These are phyloP conservation scores for Ustilago esculenta DNA, from an alignment of 1,284 basidiomycete species.

Conservation along the genomic window DNA sequence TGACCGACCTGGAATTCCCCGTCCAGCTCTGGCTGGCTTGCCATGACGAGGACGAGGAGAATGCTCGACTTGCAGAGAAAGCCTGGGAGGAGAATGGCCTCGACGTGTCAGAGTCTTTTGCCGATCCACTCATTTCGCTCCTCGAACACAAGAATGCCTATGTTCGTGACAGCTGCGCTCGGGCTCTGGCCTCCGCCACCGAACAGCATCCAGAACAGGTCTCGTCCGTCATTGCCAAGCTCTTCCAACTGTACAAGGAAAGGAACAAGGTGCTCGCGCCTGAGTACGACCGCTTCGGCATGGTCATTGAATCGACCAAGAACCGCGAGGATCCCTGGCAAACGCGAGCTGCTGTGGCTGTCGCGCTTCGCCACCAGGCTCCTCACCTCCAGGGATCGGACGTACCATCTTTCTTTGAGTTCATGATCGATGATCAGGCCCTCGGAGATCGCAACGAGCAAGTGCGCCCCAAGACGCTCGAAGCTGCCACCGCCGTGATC, in stretches of 20 bases:
- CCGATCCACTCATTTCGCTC: slow-evolving; percentile 75
- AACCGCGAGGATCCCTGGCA: slow-evolving; percentile 93
- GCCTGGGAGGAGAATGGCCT: slow-evolving; percentile 97
- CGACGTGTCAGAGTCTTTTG: slow-evolving; percentile 82
- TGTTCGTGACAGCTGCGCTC: slow-evolving; percentile 79
- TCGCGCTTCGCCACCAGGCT: slow-evolving; percentile 77
- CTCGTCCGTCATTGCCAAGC: slow-evolving; percentile 69
- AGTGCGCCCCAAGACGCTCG: slow-evolving; percentile 87
- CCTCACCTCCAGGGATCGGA: slow-evolving; percentile 75
- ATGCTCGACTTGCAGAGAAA: slow-evolving; percentile 80
- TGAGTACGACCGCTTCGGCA: slow-evolving; percentile 73
- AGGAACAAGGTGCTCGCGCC: slow-evolving; percentile 83
- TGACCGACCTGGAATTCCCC: slow-evolving; percentile 94
- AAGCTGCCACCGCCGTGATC: slow-evolving; percentile 82
- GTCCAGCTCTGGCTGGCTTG: slow-evolving; percentile 87
- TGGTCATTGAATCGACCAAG: slow-evolving; percentile 89
- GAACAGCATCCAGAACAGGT: slow-evolving; percentile 79
- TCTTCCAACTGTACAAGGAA: slow-evolving; percentile 82
- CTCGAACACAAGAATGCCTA: slow-evolving; percentile 83
- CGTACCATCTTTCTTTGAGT: slow-evolving; percentile 83
- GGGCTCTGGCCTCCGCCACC: slow-evolving; percentile 81
- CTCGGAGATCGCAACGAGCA: slow-evolving; percentile 85
- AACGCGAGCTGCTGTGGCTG: slow-evolving; percentile 80
- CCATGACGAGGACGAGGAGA: slow-evolving; percentile 92
- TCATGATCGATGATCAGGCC: slow-evolving; percentile 84